Evolutionary conservation across 352 stramenopile species (phyloP).

Genomic region (Globisporangium yorkense): DNA sequence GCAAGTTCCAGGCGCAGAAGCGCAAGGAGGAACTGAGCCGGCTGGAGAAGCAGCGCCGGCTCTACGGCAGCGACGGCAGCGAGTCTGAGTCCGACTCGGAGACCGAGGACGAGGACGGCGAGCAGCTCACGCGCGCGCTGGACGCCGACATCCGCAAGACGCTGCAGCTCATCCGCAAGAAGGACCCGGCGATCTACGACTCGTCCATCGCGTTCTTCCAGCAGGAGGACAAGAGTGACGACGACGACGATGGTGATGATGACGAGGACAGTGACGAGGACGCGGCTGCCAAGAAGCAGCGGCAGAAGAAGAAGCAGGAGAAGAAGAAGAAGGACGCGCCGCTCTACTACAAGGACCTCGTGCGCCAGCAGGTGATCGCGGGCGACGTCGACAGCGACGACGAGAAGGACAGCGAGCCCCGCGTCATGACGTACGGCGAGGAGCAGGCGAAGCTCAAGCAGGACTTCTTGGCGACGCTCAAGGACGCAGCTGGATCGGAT

Average conservation of each 20-base stretch:
- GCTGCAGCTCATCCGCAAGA: constrained; percentile 87
- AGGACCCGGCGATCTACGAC: constrained; percentile 93
- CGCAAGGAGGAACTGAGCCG: constrained; percentile 73
- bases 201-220: constrained; percentile 87
- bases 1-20: constrained; percentile 67
- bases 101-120: constrained; percentile 80
- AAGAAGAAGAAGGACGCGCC: constrained; percentile 36
- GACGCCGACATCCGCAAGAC: constrained; percentile 79
- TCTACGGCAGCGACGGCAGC: constrained; percentile 30
- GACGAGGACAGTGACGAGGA: constrained; percentile 18
- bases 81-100: constrained; percentile 72
- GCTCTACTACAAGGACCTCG: constrained; percentile 93
- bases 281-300: constrained; percentile 7
- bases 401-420: constrained; percentile 46
- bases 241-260: constrained; percentile 17
- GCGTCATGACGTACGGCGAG: constrained; percentile 61
- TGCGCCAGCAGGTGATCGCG: constrained; percentile 92
- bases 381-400: constrained; percentile 73
- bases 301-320: constrained; percentile 16
- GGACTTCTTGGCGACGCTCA: constrained; percentile 56
- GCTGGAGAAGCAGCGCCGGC: constrained; percentile 38
- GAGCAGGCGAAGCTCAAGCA: constrained; percentile 64
- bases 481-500: constrained; percentile 18
- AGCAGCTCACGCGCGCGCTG: constrained; percentile 65
- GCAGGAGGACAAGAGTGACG: constrained; percentile 22